These are phyloP conservation scores for Striga hermonthica DNA, from an alignment of 305 asterid genomes.

Conservation along the genomic window DNA sequence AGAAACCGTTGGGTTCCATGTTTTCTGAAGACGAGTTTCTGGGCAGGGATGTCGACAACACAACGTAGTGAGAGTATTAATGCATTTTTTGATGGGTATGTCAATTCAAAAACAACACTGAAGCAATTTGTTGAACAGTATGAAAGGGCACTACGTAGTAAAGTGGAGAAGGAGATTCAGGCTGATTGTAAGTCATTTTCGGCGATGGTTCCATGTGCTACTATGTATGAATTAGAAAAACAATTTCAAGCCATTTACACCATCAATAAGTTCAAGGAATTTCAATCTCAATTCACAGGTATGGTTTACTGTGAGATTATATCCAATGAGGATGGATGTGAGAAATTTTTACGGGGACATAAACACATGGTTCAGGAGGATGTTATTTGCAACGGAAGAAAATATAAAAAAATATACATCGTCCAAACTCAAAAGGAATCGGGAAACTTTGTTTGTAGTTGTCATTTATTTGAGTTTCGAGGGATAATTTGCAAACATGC, in stretches of 20 bases:
- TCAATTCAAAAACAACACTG: not conserved
- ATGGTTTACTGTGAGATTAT: not conserved
- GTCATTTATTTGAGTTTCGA: no score
- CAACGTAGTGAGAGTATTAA: not conserved
- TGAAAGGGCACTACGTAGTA: not conserved
- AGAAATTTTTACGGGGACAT: no score
- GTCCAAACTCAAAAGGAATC: no score
- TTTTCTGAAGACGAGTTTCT: not conserved
- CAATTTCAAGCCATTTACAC: not conserved
- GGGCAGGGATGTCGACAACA: constrained; percentile 1
- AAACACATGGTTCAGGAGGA: no score
- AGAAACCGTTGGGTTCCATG: not conserved
- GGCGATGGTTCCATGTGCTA: not conserved
- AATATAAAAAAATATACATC: no score
- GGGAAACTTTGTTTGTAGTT: no score
- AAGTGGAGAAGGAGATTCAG: not conserved
- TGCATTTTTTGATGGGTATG: not conserved
- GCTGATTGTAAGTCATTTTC: not conserved
- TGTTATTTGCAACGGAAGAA: no score
- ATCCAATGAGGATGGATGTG: no score
- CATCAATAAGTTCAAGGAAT: not conserved
- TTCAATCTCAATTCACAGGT: not conserved
- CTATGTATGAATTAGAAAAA: not conserved
- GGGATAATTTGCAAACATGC: no score
- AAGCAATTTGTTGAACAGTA: not conserved